Evolutionary conservation across 1,284 basidiomycete species (phyloP).

Genomic region (Fomitiporia mediterranea): DNA sequence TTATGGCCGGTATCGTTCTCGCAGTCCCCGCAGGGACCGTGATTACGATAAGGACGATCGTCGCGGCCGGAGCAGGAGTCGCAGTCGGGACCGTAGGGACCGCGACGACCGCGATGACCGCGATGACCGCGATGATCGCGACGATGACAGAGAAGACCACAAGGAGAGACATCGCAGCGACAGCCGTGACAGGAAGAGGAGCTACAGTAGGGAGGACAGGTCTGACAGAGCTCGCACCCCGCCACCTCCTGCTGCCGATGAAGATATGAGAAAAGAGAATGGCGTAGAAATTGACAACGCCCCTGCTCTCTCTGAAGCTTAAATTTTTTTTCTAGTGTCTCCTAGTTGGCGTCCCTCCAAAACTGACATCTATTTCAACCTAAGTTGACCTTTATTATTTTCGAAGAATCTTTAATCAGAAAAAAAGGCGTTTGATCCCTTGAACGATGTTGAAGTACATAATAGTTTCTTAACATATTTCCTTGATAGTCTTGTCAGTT

Average conservation of each 20-base stretch:
- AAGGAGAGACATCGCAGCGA: slow-evolving; percentile 40
- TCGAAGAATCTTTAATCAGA: not conserved
- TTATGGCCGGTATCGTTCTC: slow-evolving; percentile 40
- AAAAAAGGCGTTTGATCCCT: not conserved
- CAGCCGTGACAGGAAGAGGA: slow-evolving; percentile 42
- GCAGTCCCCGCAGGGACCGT: slow-evolving; percentile 35
- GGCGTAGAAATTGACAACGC: slow-evolving; percentile 49
- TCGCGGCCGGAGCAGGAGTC: slow-evolving; percentile 18
- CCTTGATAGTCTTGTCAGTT: not conserved
- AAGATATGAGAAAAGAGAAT: slow-evolving; percentile 33
- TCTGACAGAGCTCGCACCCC: slow-evolving; percentile 47
- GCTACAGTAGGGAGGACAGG: slow-evolving; percentile 19
- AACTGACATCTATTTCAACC: too few species aligned
- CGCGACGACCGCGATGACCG: slow-evolving; percentile 27
- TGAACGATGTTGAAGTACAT: not conserved
- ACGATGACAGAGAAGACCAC: slow-evolving; percentile 37
- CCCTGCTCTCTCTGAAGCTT: slow-evolving; percentile 32
- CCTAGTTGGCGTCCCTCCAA: not conserved
- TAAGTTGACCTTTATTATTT: too few species aligned
- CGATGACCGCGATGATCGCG: slow-evolving; percentile 29
- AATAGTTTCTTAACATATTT: not conserved
- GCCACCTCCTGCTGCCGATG: slow-evolving; percentile 36
- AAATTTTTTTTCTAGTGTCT: not conserved
- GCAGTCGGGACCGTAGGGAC: slow-evolving; percentile 31
- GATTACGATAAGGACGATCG: slow-evolving; percentile 26